A percentile compares a stretch with the other conserved stretches of the same genome.
These are phyloP conservation scores for Hypericum perforatum DNA, from an alignment of 345 rosid species.

Conservation along the genomic window DNA sequence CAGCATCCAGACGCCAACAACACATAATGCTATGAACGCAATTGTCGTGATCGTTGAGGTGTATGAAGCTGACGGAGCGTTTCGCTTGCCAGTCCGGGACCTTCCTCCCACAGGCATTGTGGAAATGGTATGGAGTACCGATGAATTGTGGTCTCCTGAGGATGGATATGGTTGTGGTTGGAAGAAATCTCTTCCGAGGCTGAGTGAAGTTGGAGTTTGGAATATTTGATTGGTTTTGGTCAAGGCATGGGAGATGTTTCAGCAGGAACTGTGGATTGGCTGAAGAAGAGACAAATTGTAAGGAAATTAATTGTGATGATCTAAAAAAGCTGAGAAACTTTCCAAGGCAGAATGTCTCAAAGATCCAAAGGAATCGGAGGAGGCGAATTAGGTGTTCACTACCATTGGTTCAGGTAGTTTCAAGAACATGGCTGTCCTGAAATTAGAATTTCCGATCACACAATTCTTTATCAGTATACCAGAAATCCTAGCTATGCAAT, in stretches of 20 bases:
- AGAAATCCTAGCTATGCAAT: too few species aligned
- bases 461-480: too few species aligned
- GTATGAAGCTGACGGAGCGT: constrained; percentile 34
- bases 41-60: constrained; percentile 59
- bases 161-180: constrained; percentile 1
- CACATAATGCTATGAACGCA: constrained; percentile 51
- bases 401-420: too few species aligned
- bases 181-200: too few species aligned
- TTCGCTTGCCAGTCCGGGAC: constrained; percentile 45
- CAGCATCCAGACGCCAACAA: constrained; percentile 77
- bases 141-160: background rate
- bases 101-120: constrained; percentile 42
- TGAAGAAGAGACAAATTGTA: constrained; percentile 10
- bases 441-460: too few species aligned
- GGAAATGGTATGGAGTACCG: background rate
- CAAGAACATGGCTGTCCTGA: too few species aligned
- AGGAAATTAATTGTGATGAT: constrained; percentile 2
- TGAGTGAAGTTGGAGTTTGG: constrained; percentile 3
- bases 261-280: constrained; percentile 28
- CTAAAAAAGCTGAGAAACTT: constrained; percentile 27
- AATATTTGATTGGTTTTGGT: background rate
- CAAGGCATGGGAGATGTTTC: constrained; percentile 15
- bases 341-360: constrained; percentile 31
- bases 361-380: constrained; percentile 52
- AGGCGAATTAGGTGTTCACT: constrained; percentile 2